These are phyloP conservation scores for Cutaneotrichosporon curvatum DNA, from an alignment of 1,284 basidiomycete species.

Conservation along the genomic window DNA sequence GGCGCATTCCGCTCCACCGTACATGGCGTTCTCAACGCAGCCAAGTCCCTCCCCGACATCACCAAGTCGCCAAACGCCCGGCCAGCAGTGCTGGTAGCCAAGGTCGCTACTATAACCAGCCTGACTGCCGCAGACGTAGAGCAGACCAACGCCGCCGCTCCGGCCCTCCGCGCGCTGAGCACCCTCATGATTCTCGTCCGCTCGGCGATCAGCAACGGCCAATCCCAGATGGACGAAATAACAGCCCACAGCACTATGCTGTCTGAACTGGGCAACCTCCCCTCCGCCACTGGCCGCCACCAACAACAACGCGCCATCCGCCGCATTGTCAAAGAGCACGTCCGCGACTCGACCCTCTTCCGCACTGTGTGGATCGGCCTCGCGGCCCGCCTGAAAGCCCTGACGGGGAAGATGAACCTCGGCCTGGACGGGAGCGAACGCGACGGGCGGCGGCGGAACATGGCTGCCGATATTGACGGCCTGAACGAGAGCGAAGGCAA, in stretches of 20 bases:
- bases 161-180: constrained; percentile 23
- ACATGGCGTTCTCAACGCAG: constrained; percentile 14
- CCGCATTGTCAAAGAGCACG: constrained; percentile 22
- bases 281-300: constrained; percentile 36
- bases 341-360: constrained; percentile 13
- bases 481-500: constrained; percentile 58
- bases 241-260: constrained; percentile 19
- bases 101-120: constrained; percentile 24
- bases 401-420: constrained; percentile 25
- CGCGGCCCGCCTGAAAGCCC: constrained; percentile 14
- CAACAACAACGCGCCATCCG: constrained; percentile 39
- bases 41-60: constrained; percentile 14
- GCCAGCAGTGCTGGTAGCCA: constrained; percentile 23
- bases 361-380: constrained; percentile 31
- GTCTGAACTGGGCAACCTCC: constrained; percentile 21
- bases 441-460: constrained; percentile 21
- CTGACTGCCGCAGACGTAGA: constrained; percentile 31
- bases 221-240: constrained; percentile 13
- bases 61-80: constrained; percentile 22
- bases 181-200: constrained; percentile 26
- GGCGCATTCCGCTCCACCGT: constrained; percentile 24
- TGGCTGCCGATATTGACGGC: constrained; percentile 34
- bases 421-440: constrained; percentile 22
- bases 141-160: constrained; percentile 24
- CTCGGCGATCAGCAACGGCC: constrained; percentile 11